phyloP scores from a whole-genome alignment of 2,329 filamentous ascomycete genomes.

The Hirsutella thompsonii region DNA sequence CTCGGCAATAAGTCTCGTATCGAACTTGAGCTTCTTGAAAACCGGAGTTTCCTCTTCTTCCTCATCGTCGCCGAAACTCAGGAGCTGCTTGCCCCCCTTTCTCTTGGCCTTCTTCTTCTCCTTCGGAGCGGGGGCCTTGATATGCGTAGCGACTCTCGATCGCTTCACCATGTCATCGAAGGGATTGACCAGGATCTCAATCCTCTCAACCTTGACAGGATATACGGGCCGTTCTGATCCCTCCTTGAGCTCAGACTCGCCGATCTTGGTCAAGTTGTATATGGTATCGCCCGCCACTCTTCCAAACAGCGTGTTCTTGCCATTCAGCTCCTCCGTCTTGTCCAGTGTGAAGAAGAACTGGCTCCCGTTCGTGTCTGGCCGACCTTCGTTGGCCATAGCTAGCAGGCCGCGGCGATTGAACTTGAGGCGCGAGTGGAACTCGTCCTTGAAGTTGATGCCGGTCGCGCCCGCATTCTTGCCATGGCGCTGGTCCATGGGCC shows the following conservation, averaged over 20 bases:
- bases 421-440: slow-evolving; percentile 83
- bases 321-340: slow-evolving; percentile 71
- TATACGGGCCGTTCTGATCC: slow-evolving; percentile 76
- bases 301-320: slow-evolving; percentile 89
- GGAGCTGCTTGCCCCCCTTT: slow-evolving; percentile 61
- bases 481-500: slow-evolving; percentile 53
- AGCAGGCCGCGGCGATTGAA: slow-evolving; percentile 84
- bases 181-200: slow-evolving; percentile 70
- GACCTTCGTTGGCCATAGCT: slow-evolving; percentile 89
- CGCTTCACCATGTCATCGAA: slow-evolving; percentile 71
- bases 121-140: slow-evolving; percentile 27
- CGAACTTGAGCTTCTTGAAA: slow-evolving; percentile 66
- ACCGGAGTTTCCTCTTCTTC: slow-evolving; percentile 40
- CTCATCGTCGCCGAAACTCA: slow-evolving; percentile 68
- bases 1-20: slow-evolving; percentile 57
- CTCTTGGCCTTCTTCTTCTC: slow-evolving; percentile 52
- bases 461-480: slow-evolving; percentile 46
- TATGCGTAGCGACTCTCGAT: slow-evolving; percentile 36
- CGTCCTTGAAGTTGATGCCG: slow-evolving; percentile 60
- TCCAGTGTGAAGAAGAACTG: slow-evolving; percentile 95
- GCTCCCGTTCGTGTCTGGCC: slow-evolving; percentile 70
- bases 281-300: slow-evolving; percentile 87
- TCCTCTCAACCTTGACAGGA: slow-evolving; percentile 60
- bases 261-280: slow-evolving; percentile 91
- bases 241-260: slow-evolving; percentile 69